Conservation (phyloP, 192 early-diverging fungal species). For the Dimargaris verticillata region DNA sequence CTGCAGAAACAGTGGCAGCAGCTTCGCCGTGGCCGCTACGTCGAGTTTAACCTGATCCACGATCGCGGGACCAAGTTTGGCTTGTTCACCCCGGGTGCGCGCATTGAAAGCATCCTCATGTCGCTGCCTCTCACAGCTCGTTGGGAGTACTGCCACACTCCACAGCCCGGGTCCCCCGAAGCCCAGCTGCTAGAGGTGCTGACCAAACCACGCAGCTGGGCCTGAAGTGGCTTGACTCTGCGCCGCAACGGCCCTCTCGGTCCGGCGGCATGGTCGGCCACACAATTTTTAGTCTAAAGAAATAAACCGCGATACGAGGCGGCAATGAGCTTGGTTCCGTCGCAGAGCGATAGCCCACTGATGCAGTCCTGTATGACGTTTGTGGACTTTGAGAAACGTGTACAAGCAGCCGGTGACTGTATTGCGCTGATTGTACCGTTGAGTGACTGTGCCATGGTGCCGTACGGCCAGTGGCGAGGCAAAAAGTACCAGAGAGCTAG, state of each 20-base stretch:
- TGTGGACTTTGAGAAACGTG: no score
- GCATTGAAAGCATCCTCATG: constrained; percentile 93
- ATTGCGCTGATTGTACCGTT: no score
- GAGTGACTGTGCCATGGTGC: no score
- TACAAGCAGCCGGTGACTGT: no score
- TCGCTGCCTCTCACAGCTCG: constrained; percentile 81
- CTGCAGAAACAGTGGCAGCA: constrained; percentile 87
- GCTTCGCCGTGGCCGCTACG: constrained; percentile 85
- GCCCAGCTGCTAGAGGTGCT: constrained; percentile 61
- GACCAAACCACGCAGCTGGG: constrained; percentile 66
- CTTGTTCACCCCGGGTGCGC: constrained; percentile 81
- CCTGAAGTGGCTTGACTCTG: constrained; percentile 13
- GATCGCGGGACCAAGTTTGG: constrained; percentile 99
- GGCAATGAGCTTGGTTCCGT: no score
- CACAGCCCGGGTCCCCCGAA: constrained; percentile 51
- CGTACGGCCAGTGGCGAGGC: no score
- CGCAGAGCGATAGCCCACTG: no score
- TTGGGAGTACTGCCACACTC: constrained; percentile 84
- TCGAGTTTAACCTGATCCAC: constrained; percentile 93
- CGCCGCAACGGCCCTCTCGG: not conserved
- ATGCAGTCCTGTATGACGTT: no score
- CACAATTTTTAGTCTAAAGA: no score
- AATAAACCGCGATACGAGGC: no score
- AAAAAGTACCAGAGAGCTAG: no score
- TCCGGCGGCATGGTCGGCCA: no score